Percentiles rank a stretch among this genome's conserved stretches.
Conservation (phyloP, 2,329 filamentous ascomycete species). For the Monilinia laxa region DNA sequence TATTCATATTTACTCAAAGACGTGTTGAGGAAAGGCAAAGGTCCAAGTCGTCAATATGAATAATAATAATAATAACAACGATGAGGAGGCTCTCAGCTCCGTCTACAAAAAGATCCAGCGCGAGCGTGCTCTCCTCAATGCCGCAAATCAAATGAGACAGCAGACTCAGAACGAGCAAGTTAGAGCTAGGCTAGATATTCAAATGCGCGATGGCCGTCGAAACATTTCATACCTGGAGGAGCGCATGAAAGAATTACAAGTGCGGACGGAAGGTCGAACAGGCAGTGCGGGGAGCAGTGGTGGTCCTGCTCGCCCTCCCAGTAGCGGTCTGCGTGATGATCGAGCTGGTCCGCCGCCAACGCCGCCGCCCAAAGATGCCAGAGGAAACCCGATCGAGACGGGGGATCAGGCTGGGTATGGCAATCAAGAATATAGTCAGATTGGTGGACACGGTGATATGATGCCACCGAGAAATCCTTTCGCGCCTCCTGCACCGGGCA, state of each 20-base stretch:
- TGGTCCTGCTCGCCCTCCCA: conserved; percentile 40
- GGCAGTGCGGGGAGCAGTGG: conserved; percentile 66
- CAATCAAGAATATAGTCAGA: conserved; percentile 53
- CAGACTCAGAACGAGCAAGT: conserved; percentile 93
- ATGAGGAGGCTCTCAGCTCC: conserved; percentile 67
- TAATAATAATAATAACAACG: conserved; percentile 63
- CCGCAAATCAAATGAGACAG: conserved; percentile 90
- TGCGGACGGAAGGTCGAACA: conserved; percentile 70
- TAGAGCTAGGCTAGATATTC: conserved; percentile 83
- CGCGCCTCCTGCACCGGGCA: conserved; percentile 67
- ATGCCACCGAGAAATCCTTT: conserved; percentile 83
- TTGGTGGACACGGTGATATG: conserved; percentile 66
- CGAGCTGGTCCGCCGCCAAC: conserved; percentile 55
- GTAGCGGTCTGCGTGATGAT: conserved; percentile 48
- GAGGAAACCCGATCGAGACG: conserved; percentile 46
- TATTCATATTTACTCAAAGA: conserved; percentile 14
- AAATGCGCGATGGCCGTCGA: conserved; percentile 88
- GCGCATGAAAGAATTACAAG: conserved; percentile 81
- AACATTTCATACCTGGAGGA: conserved; percentile 97
- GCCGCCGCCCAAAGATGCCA: conserved; percentile 73
- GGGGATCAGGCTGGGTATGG: conserved; percentile 65
- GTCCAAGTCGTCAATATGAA: conserved; percentile 45
- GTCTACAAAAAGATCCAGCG: conserved; percentile 97
- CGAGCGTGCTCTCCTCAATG: conserved; percentile 92
- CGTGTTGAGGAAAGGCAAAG: conserved; percentile 7